Conservation (phyloP, 192 early-diverging fungal genomes). For the Backusella luteola region DNA sequence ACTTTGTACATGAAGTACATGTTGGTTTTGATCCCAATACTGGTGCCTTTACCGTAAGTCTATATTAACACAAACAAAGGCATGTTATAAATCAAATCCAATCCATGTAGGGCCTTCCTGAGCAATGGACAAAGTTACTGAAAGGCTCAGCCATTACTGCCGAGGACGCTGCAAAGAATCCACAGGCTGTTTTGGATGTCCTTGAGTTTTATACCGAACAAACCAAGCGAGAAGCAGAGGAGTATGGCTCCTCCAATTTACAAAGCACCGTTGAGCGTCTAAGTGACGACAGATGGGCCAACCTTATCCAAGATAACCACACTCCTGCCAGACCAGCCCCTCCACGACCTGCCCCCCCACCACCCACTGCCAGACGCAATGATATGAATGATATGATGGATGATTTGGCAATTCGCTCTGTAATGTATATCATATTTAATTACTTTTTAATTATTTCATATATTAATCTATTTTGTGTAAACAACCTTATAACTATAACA, state of each 20-base stretch:
- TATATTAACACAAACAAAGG: background rate
- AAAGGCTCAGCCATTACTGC: constrained; percentile 93
- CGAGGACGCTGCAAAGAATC: constrained; percentile 96
- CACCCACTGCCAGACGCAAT: constrained; percentile 28
- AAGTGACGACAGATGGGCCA: constrained; percentile 47
- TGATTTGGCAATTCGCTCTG: constrained; percentile 25
- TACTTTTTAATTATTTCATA: background rate
- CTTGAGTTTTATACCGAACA: constrained; percentile 97
- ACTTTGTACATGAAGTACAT: constrained; percentile 87
- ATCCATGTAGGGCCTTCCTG: constrained; percentile 74
- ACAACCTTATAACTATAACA: background rate
- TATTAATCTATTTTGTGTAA: constrained; percentile 2
- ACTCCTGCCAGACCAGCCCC: constrained; percentile 3
- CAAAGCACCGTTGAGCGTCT: constrained; percentile 18
- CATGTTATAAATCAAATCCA: too few relatives aligned
- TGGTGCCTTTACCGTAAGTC: constrained; percentile 55
- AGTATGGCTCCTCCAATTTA: constrained; percentile 39
- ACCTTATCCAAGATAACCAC: constrained; percentile 48
- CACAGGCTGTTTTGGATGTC: constrained; percentile 97
- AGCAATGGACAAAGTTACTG: constrained; percentile 91
- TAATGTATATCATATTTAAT: background rate
- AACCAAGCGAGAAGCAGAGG: constrained; percentile 51
- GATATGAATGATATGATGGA: constrained; percentile 37
- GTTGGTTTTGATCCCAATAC: constrained; percentile 64
- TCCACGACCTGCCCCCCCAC: constrained; percentile 29